Evolutionary conservation across 1,284 basidiomycete genomes (phyloP).

Genomic region (Boletus smithii): DNA sequence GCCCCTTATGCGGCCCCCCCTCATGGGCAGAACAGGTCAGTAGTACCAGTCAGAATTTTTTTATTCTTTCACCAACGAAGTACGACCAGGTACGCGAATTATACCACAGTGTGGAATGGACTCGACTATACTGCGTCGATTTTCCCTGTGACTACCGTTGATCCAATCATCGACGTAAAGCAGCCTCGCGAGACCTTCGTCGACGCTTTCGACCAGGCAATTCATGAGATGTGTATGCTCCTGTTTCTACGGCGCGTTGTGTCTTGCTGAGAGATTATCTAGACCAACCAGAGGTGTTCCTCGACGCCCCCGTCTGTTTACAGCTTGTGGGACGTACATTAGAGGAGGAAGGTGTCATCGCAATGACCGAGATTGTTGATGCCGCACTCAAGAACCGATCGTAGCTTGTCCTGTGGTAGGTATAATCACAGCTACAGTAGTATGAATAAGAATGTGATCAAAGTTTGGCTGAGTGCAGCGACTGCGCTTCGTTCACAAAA

Average conservation of each 20-base stretch:
- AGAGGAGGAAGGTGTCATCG: conserved; percentile 71
- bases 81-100: conserved; percentile 41
- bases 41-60: background rate
- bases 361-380: conserved; percentile 59
- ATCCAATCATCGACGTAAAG: conserved; percentile 46
- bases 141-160: conserved; percentile 64
- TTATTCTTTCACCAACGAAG: background rate
- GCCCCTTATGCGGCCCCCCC: conserved; percentile 52
- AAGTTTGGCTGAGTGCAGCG: conserved; percentile 22
- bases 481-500: conserved; percentile 68
- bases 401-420: background rate
- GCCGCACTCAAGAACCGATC: conserved; percentile 30
- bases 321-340: conserved; percentile 68
- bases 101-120: conserved; percentile 65
- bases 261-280: conserved; percentile 9
- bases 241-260: background rate
- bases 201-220: conserved; percentile 43
- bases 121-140: conserved; percentile 66
- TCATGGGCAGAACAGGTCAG: conserved; percentile 51
- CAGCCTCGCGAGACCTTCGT: conserved; percentile 44
- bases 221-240: conserved; percentile 56
- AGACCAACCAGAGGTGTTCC: conserved; percentile 59
- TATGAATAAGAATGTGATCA: conserved; percentile 12
- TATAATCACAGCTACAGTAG: background rate
- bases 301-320: conserved; percentile 62